These are phyloP conservation scores for Penicillium sp. DNA, from an alignment of 2,329 filamentous ascomycete species.

Conservation along the genomic window DNA sequence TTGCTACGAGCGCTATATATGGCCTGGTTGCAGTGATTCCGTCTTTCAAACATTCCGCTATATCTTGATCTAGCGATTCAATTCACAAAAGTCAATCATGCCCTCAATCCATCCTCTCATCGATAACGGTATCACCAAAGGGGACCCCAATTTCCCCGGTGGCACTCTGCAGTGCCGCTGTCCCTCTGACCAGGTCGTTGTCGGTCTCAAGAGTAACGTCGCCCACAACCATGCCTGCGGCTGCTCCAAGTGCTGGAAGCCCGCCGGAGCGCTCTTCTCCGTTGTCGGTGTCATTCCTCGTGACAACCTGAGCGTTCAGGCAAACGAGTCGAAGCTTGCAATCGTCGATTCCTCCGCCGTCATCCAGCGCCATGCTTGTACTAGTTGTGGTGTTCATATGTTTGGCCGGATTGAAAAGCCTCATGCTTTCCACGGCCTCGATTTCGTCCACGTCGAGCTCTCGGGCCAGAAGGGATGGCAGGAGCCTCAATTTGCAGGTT, in stretches of 20 bases:
- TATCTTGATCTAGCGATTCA: not conserved
- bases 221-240: slow-evolving; percentile 69
- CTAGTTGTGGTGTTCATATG: slow-evolving; percentile 60
- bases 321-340: slow-evolving; percentile 57
- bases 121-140: slow-evolving; percentile 61
- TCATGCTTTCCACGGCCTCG: slow-evolving; percentile 67
- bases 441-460: slow-evolving; percentile 66
- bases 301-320: slow-evolving; percentile 56
- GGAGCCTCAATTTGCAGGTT: slow-evolving; percentile 68
- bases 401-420: slow-evolving; percentile 64
- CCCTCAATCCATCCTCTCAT: slow-evolving; percentile 60
- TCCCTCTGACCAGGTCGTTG: slow-evolving; percentile 54
- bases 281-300: slow-evolving; percentile 61
- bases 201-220: slow-evolving; percentile 59
- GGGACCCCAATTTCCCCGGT: slow-evolving; percentile 55
- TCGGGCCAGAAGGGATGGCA: slow-evolving; percentile 64
- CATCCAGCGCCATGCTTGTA: slow-evolving; percentile 63
- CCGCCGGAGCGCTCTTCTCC: slow-evolving; percentile 61
- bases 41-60: not conserved
- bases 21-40: not conserved
- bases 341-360: slow-evolving; percentile 56
- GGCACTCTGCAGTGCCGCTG: slow-evolving; percentile 65
- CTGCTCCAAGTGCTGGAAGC: slow-evolving; percentile 73
- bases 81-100: slow-evolving; percentile 5
- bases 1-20: not conserved